Percentiles rank a stretch among this genome's conserved stretches.
Conservation (phyloP, 768 basidiomycete species). For the Tylopilus subfusipes region DNA sequence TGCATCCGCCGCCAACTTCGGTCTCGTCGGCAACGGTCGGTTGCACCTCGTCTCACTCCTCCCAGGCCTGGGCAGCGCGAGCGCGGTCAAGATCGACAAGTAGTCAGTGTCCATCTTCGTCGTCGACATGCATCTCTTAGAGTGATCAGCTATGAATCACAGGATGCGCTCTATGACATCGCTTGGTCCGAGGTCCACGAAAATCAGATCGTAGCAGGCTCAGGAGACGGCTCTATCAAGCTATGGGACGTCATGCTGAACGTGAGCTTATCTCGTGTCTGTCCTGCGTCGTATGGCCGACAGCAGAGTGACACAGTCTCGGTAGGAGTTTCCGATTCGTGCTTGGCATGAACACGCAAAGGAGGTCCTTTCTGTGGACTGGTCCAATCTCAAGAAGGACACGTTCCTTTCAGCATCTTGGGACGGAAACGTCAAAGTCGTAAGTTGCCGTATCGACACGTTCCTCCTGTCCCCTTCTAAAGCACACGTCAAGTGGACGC, state of each 20-base stretch:
- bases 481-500: slow-evolving; percentile 65
- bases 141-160: slow-evolving; percentile 72
- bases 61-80: slow-evolving; percentile 43
- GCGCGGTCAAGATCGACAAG: slow-evolving; percentile 57
- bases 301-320: slow-evolving; percentile 30
- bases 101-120: slow-evolving; percentile 45
- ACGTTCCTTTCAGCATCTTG: slow-evolving; percentile 84
- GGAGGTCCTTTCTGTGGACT: slow-evolving; percentile 92
- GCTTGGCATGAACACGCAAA: slow-evolving; percentile 93
- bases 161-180: slow-evolving; percentile 85
- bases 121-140: slow-evolving; percentile 8
- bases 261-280: slow-evolving; percentile 39
- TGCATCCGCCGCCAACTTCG: slow-evolving; percentile 89
- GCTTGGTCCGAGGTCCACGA: slow-evolving; percentile 96
- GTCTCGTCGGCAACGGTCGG: slow-evolving; percentile 93
- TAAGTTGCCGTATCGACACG: slow-evolving; percentile 38
- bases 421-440: slow-evolving; percentile 89
- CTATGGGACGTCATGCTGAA: slow-evolving; percentile 89
- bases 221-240: slow-evolving; percentile 86
- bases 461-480: background rate
- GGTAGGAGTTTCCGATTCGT: slow-evolving; percentile 82
- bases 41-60: slow-evolving; percentile 61
- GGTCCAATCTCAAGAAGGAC: slow-evolving; percentile 92
- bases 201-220: slow-evolving; percentile 86
- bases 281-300: slow-evolving; percentile 2